Conservation (phyloP, 192 early-diverging fungal genomes). For the Coemansia asiatica region DNA sequence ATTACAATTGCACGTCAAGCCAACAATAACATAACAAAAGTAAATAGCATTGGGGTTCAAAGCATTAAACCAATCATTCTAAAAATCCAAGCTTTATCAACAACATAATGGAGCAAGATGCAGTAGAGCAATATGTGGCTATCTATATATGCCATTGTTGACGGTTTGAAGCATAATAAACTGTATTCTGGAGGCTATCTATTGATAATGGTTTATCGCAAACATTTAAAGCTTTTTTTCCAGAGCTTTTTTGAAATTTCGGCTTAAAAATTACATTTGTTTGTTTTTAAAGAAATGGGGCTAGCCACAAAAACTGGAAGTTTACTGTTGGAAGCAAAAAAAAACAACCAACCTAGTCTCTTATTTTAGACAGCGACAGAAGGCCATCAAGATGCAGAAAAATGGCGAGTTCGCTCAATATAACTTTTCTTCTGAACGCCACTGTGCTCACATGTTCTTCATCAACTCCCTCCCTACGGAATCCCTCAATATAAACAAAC, state of each 20-base stretch:
- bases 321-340: not conserved
- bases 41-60: not conserved
- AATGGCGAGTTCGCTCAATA: not conserved
- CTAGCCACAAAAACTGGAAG: not conserved
- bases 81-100: not conserved
- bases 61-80: not conserved
- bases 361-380: slow-evolving; percentile 5
- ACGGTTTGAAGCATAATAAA: no score
- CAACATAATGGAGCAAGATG: not conserved
- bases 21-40: not conserved
- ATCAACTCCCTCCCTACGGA: not conserved
- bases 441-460: slow-evolving; percentile 18
- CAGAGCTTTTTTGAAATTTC: no score
- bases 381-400: not conserved
- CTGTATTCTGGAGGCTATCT: no score
- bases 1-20: no score
- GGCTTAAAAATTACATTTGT: no score
- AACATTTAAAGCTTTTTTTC: no score
- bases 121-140: not conserved
- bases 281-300: not conserved
- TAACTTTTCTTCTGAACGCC: slow-evolving; percentile 34
- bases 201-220: no score
- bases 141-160: no score
- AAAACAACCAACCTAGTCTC: not conserved
- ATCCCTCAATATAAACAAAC: not conserved